Conservation (phyloP, 192 early-diverging fungal genomes). For the Entomortierella lignicola region DNA sequence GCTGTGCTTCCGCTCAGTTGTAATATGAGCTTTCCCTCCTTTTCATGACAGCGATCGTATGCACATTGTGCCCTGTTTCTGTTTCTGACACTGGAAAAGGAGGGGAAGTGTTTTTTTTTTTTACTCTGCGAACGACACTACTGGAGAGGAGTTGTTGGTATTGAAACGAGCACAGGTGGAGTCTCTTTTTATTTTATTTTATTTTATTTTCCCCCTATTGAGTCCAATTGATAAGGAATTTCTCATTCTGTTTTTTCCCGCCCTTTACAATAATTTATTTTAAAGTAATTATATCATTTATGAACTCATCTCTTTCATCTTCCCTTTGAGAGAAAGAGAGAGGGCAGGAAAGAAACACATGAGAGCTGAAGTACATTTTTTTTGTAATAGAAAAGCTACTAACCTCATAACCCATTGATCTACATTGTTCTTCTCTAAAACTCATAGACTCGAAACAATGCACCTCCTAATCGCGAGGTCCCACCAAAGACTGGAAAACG, state of each 20-base stretch:
- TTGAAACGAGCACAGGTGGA: background rate
- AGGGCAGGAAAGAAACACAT: too few relatives aligned
- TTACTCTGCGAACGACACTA: background rate
- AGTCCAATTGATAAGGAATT: conserved; percentile 29
- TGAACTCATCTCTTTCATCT: too few relatives aligned
- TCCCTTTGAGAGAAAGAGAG: too few relatives aligned
- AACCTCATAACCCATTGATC: background rate
- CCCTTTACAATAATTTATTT: conserved; percentile 9
- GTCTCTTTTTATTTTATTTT: background rate
- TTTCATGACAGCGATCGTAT: background rate
- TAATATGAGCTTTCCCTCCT: too few relatives aligned
- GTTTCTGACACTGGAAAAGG: conserved; percentile 5
- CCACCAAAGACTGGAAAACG: conserved; percentile 30
- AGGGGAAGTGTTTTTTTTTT: background rate
- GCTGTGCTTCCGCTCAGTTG: too few relatives aligned
- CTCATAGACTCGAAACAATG: conserved; percentile 18
- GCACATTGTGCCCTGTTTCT: background rate
- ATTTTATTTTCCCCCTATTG: conserved; percentile 14
- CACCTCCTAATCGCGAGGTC: conserved; percentile 11
- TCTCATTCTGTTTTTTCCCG: conserved; percentile 24
- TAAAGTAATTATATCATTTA: background rate
- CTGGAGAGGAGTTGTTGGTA: background rate
- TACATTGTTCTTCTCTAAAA: background rate
- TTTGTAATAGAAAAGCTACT: background rate
- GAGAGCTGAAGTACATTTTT: background rate